Conservation (phyloP, 2,329 filamentous ascomycete species). For the Acrocalymma vagum region DNA sequence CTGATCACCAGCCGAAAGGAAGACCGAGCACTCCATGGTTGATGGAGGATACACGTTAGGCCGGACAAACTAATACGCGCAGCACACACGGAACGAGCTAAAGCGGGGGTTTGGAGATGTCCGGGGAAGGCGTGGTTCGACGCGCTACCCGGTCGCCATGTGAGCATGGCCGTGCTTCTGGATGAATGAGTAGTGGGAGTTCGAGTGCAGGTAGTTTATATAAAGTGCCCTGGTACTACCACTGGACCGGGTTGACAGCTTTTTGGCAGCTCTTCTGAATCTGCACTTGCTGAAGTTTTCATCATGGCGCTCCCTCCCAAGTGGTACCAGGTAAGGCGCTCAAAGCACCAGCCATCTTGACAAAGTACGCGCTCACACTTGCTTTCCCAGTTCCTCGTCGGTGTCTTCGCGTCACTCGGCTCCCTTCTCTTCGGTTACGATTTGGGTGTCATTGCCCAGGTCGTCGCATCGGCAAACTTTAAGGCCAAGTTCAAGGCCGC, state of each 20-base stretch:
- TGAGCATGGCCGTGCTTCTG: slow-evolving; percentile 6
- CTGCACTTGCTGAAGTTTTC: slow-evolving; percentile 13
- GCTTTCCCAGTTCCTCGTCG: slow-evolving; percentile 64
- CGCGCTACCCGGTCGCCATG: slow-evolving; percentile 18
- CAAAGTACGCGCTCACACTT: too few species aligned
- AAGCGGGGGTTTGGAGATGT: slow-evolving; percentile 22
- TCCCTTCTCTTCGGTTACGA: slow-evolving; percentile 68
- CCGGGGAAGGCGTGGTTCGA: slow-evolving; percentile 20
- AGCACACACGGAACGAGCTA: slow-evolving; percentile 6
- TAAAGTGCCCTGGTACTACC: too few species aligned
- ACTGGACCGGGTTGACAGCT: too few species aligned
- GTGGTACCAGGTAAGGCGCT: slow-evolving; percentile 61
- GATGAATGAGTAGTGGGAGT: too few species aligned
- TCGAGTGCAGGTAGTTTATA: too few species aligned
- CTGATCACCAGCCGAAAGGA: slow-evolving; percentile 9
- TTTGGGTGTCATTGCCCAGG: slow-evolving; percentile 67
- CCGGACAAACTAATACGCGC: slow-evolving; percentile 7
- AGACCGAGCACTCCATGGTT: slow-evolving; percentile 7
- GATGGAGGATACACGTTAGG: slow-evolving; percentile 5
- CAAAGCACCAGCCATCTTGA: slow-evolving; percentile 11
- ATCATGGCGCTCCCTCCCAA: slow-evolving; percentile 65
- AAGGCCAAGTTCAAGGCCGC: slow-evolving; percentile 49
- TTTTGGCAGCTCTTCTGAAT: too few species aligned
- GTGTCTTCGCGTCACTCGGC: slow-evolving; percentile 66
- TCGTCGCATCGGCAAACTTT: slow-evolving; percentile 58